Evolutionary conservation across 352 stramenopile genomes (phyloP).

Genomic region (Globisporangium ultimum): DNA sequence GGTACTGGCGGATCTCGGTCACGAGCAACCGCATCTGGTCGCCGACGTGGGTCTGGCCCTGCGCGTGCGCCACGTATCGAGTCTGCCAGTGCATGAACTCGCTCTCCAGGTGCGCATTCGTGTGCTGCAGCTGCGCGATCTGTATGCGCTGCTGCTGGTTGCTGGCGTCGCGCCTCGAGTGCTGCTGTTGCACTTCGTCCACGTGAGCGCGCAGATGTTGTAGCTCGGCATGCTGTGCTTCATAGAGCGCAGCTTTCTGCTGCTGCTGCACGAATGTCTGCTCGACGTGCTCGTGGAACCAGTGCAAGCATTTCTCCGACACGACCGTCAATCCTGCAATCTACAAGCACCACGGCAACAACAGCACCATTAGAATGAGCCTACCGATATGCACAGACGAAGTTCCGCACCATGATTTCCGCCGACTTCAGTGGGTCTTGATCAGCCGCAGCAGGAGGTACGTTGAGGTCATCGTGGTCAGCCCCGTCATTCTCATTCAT

Average conservation of each 20-base stretch:
- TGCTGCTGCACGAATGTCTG: constrained; percentile 45
- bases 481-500: too few relatives aligned
- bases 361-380: too few relatives aligned
- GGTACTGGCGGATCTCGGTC: constrained; percentile 61
- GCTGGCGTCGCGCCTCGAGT: constrained; percentile 9
- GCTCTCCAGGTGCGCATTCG: constrained; percentile 20
- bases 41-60: constrained; percentile 30
- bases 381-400: too few relatives aligned
- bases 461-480: too few relatives aligned
- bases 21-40: constrained; percentile 51
- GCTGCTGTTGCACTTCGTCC: constrained; percentile 21
- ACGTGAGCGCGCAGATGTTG: constrained; percentile 14
- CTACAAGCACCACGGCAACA: constrained; percentile 12
- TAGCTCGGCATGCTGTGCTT: constrained; percentile 47
- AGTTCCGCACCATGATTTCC: too few relatives aligned
- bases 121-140: constrained; percentile 8
- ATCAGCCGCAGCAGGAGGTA: background rate
- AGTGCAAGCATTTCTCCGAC: constrained; percentile 47
- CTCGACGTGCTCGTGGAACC: constrained; percentile 48
- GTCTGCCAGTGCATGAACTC: constrained; percentile 14
- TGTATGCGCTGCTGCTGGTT: constrained; percentile 11
- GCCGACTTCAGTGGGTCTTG: background rate
- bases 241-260: constrained; percentile 37
- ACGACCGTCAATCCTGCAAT: constrained; percentile 40
- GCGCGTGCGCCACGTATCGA: constrained; percentile 17